Base-by-base conservation (phyloP, 768 basidiomycete species). In the Lentinus brumalis region DNA sequence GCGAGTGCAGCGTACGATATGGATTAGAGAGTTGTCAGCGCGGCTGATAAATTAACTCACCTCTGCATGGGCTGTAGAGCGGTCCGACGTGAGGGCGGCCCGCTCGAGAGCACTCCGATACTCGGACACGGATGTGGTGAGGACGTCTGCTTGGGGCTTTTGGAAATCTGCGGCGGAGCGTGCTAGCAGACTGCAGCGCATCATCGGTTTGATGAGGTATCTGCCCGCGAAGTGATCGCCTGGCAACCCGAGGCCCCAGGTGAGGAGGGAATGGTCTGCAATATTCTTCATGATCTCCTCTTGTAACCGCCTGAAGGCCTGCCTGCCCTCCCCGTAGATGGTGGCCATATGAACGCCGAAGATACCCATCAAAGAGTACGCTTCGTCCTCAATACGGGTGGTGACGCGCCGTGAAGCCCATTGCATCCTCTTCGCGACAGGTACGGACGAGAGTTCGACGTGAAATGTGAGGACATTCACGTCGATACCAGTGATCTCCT, bases 311-410 rank as follows among this genome's bases (percentile, higher is more conserved):
- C 45, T 50, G 47, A 62, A 62, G 2, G 61, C 56, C 5, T 42
- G 21, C 9, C 38, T 9, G 7, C 51, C 51, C n/a, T 57, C 56
- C 4, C 61, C 61, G 16, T 57, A 62, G 31, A 53, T 53, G 8
- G 44, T 56, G 14, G 55, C n/a, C 42, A 62, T 50, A 10, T 18
- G 38, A 10, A 57, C 52, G 9, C 35, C 56, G 40, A 62, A 62
- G 26, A 62, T 38, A 9, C 61, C 56, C 16, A 57, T 18, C 32
- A 62, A 51, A 2, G 44, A 57, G 46, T 62, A 62, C 52, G 61
- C 61, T 50, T 46, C 35, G 45, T 62, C 56, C 16, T 62, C 56
- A 8, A 50, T 35, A 12, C 41, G 14, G 9, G 42, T 53, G 9
- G 56, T 53, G 7, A 15, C 31, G n/a, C 61, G 56, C 18, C 12